phyloP scores from a whole-genome alignment of 2,329 filamentous ascomycete species.

The Juglanconis juglandina region DNA sequence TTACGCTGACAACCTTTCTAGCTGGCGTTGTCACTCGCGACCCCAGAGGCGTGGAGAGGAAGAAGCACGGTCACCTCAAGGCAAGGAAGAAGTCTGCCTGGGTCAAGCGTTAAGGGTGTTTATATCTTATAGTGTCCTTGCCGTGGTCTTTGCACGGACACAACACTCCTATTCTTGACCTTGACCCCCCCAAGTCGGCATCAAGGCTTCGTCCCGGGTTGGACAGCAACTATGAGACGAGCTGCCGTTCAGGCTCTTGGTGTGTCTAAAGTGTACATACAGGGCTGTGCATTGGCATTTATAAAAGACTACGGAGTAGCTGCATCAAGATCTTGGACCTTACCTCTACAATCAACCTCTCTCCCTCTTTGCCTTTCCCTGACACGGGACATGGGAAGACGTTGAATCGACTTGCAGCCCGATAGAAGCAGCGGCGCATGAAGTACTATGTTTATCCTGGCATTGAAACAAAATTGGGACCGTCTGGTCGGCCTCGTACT shows the following conservation, averaged over 20 bases:
- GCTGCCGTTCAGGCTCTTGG: not conserved
- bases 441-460: not conserved
- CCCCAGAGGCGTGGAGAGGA: slow-evolving; percentile 88
- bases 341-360: no score
- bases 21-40: slow-evolving; percentile 92
- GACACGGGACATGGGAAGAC: no score
- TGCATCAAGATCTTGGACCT: not conserved
- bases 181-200: not conserved
- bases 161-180: not conserved
- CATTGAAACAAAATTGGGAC: not conserved
- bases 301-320: not conserved
- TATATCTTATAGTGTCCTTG: not conserved
- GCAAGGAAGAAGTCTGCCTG: slow-evolving; percentile 97
- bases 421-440: not conserved
- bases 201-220: not conserved
- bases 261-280: not conserved
- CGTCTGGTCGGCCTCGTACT: no score
- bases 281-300: not conserved
- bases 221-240: not conserved
- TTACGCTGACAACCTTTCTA: slow-evolving; percentile 37
- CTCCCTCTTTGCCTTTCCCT: no score
- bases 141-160: not conserved
- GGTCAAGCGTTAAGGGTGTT: slow-evolving; percentile 71
- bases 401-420: not conserved
- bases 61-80: slow-evolving; percentile 95